A percentile compares a stretch with the other conserved stretches of the same genome.
Conservation (phyloP, 2,329 filamentous ascomycete species). For the Exophiala bonariae region DNA sequence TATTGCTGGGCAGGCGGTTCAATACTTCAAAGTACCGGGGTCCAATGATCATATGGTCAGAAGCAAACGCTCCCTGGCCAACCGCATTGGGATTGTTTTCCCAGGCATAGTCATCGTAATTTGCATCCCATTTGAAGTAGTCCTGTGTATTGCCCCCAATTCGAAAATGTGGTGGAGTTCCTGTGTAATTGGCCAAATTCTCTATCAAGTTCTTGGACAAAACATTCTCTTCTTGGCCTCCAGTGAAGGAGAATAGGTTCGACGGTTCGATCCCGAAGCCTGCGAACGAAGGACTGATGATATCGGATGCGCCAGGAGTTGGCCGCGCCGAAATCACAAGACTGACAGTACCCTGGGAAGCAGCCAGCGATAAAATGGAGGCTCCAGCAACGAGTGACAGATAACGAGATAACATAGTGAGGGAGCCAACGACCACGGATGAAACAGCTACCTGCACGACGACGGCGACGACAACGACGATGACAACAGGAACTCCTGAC, state of each 20-base stretch:
- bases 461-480: no score
- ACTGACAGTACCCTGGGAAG: slow-evolving; percentile 18
- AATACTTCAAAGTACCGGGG: slow-evolving; percentile 49
- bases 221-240: slow-evolving; percentile 41
- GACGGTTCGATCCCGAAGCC: slow-evolving; percentile 56
- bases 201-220: slow-evolving; percentile 50
- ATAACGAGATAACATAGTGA: slow-evolving; percentile 18
- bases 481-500: no score
- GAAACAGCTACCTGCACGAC: no score
- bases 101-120: slow-evolving; percentile 39
- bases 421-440: no score
- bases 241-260: slow-evolving; percentile 54
- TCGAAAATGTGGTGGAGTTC: slow-evolving; percentile 50
- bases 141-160: slow-evolving; percentile 55
- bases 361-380: slow-evolving; percentile 10
- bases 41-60: slow-evolving; percentile 49
- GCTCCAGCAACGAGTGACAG: slow-evolving; percentile 18
- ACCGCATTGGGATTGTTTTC: slow-evolving; percentile 37
- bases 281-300: slow-evolving; percentile 46
- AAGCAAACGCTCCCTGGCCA: slow-evolving; percentile 42
- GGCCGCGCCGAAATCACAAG: slow-evolving; percentile 20
- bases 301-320: slow-evolving; percentile 21
- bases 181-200: slow-evolving; percentile 51
- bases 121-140: slow-evolving; percentile 47
- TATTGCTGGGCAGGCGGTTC: slow-evolving; percentile 51